Evolutionary conservation across 352 stramenopile species (phyloP).

Genomic region (Phytopythium litorale): DNA sequence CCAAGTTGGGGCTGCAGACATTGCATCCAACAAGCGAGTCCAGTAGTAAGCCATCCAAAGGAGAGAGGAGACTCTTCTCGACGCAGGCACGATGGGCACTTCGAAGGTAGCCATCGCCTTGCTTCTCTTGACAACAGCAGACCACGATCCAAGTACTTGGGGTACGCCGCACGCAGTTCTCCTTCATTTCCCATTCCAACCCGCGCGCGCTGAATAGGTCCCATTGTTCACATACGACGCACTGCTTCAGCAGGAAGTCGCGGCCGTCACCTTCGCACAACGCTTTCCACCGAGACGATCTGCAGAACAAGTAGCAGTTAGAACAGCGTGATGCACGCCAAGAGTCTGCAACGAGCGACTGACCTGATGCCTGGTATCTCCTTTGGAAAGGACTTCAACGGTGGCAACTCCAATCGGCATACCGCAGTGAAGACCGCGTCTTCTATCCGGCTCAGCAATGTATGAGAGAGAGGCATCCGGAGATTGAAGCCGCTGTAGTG

Average conservation of each 20-base stretch:
- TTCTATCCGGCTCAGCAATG: conserved; percentile 18
- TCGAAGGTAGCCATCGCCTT: not conserved
- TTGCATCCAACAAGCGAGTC: not conserved
- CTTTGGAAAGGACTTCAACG: not conserved
- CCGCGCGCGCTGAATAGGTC: conserved; percentile 23
- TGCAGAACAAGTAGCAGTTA: conserved; percentile 3
- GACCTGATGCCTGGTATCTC: conserved; percentile 12
- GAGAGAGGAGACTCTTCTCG: conserved; percentile 5
- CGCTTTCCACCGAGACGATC: conserved; percentile 20
- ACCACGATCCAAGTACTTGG: conserved; percentile 42
- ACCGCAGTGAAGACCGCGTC: conserved; percentile 12
- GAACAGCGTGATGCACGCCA: not conserved
- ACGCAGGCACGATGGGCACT: conserved; percentile 31
- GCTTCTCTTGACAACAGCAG: conserved; percentile 24
- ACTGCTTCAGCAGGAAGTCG: conserved; percentile 29
- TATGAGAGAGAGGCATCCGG: conserved; percentile 12
- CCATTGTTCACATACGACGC: conserved; percentile 26
- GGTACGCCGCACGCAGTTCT: conserved; percentile 21
- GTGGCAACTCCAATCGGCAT: conserved; percentile 13
- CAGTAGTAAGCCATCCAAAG: not conserved
- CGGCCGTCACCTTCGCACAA: conserved; percentile 23
- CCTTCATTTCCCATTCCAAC: conserved; percentile 21
- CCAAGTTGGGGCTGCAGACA: conserved; percentile 12
- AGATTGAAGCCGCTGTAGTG: conserved; percentile 1
- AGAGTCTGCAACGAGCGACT: not conserved